A percentile compares a stretch with the other conserved stretches of the same genome.
Conservation (phyloP, 2,329 filamentous ascomycete genomes). For the Monosporascus sp. region DNA sequence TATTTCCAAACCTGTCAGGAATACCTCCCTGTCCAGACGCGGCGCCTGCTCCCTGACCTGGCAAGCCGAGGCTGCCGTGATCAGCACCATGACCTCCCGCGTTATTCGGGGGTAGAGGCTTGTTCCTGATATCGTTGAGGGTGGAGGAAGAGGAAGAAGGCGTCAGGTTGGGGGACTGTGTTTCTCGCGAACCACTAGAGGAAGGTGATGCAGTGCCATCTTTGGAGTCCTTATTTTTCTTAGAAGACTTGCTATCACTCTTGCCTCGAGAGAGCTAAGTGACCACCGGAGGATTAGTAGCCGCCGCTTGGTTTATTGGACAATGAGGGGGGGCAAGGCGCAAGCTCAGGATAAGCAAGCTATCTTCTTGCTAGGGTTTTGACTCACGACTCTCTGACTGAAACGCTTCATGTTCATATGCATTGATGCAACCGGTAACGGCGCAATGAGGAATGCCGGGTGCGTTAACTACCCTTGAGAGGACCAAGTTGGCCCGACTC, state of each 20-base stretch:
- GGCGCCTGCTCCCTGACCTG: constrained; percentile 30
- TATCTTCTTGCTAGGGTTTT: background rate
- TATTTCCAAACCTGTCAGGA: constrained; percentile 32
- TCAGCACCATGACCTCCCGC: constrained; percentile 37
- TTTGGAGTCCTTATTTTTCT: constrained; percentile 68
- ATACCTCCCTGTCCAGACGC: constrained; percentile 26
- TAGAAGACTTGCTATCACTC: constrained; percentile 76
- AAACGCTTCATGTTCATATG: constrained; percentile 80
- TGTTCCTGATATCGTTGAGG: constrained; percentile 79
- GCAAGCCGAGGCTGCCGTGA: constrained; percentile 36
- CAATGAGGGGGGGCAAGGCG: background rate
- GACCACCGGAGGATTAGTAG: constrained; percentile 50
- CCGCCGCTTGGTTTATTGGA: constrained; percentile 28
- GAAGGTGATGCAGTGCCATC: constrained; percentile 79
- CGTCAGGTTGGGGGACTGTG: constrained; percentile 62
- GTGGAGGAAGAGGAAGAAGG: constrained; percentile 87
- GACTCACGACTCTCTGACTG: constrained; percentile 90
- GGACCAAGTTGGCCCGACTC: background rate
- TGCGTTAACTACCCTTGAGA: background rate
- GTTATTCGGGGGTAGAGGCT: constrained; percentile 62
- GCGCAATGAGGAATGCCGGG: background rate
- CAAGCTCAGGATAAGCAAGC: constrained; percentile 8
- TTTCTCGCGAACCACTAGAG: constrained; percentile 48
- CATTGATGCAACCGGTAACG: background rate
- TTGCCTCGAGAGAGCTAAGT: constrained; percentile 85